Percentiles rank a stretch among this genome's conserved stretches.
Evolutionary conservation across 2,329 filamentous ascomycete species (phyloP).

Genomic region (Periglandula ipomoeae): DNA sequence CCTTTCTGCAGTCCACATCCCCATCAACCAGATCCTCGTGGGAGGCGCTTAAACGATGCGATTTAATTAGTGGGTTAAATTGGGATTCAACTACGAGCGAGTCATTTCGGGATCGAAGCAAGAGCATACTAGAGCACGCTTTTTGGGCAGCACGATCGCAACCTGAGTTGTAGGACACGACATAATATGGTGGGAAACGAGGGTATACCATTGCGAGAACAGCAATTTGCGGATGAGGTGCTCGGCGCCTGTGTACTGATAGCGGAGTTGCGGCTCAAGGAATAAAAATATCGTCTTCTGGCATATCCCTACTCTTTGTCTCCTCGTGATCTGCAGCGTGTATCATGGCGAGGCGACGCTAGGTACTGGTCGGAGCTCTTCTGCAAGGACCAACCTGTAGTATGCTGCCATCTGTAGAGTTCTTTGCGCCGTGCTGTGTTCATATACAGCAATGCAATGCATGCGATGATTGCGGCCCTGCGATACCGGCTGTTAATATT

Average conservation of each 20-base stretch:
- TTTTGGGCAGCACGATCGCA: not conserved
- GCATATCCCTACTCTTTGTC: no score
- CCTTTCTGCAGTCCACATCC: slow-evolving; percentile 53
- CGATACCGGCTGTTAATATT: no score
- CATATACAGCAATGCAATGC: no score
- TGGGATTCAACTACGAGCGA: not conserved
- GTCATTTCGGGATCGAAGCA: not conserved
- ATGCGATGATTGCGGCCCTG: no score
- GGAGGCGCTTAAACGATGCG: slow-evolving; percentile 45
- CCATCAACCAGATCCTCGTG: slow-evolving; percentile 62
- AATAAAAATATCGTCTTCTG: no score
- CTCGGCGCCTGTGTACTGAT: slow-evolving; percentile 2
- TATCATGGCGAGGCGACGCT: no score
- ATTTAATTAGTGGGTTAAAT: not conserved
- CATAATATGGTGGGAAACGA: not conserved
- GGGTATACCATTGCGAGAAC: not conserved
- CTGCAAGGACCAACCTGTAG: no score
- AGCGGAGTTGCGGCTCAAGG: not conserved
- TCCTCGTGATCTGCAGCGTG: no score
- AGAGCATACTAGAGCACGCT: not conserved
- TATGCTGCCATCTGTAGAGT: no score
- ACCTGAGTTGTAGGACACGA: not conserved
- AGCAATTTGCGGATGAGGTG: not conserved
- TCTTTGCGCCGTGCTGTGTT: no score
- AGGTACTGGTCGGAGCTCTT: no score